Percentiles rank a stretch among this genome's conserved stretches.
Evolutionary conservation across 2,329 filamentous ascomycete species (phyloP).

Genomic region (Diaporthe sp.): DNA sequence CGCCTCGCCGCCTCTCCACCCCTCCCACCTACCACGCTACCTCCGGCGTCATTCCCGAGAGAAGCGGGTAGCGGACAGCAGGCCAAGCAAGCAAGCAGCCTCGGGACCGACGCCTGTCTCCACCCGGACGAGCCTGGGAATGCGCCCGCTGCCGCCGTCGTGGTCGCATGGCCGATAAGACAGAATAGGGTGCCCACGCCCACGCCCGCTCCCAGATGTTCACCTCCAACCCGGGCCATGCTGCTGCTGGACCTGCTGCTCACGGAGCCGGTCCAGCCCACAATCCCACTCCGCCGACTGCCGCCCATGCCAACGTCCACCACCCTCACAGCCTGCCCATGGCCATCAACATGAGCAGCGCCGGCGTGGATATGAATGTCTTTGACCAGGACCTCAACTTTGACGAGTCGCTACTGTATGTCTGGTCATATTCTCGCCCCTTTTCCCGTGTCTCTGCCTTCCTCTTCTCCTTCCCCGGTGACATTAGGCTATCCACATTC

Average conservation of each 20-base stretch:
- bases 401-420: constrained; percentile 70
- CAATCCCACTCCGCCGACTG: constrained; percentile 23
- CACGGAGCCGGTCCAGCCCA: constrained; percentile 30
- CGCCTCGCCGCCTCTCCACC: background rate
- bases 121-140: constrained; percentile 15
- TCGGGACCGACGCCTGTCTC: constrained; percentile 9
- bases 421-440: background rate
- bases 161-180: constrained; percentile 40
- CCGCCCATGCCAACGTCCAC: constrained; percentile 20
- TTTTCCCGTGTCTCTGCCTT: background rate
- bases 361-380: constrained; percentile 56
- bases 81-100: background rate
- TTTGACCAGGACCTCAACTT: constrained; percentile 68
- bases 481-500: background rate
- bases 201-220: constrained; percentile 60
- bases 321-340: constrained; percentile 34
- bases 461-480: background rate
- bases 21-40: background rate
- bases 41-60: background rate
- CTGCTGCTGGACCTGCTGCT: constrained; percentile 50
- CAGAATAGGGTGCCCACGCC: background rate
- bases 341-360: constrained; percentile 32
- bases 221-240: constrained; percentile 66
- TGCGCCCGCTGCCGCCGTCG: constrained; percentile 21
- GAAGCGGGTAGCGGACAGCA: background rate